Evolutionary conservation across 352 stramenopile species (phyloP), one percentile per base, ranked within the genome.

Genomic region (Halophytophthora batemanensis): DNA sequence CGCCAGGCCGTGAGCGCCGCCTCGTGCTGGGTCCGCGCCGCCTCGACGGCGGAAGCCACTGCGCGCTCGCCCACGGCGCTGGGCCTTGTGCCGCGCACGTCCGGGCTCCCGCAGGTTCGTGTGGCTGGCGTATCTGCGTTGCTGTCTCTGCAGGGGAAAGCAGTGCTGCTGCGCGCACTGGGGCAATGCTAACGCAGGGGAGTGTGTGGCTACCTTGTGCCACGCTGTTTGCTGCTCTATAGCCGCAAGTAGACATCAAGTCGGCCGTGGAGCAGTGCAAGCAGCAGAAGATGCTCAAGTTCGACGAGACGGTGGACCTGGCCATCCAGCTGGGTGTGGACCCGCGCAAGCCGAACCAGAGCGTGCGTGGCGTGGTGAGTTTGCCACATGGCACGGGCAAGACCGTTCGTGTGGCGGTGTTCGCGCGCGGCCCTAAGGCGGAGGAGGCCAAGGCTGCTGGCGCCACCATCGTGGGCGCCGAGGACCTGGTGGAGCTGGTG

Each of bases 361-460:
- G 80, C 44, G 83, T 95, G 51, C 82, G 85, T 29, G 82, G 85
- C 15, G 80, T 93, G 43, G 85, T 95, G 55, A 92, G 63, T 45
- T 68, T 96, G 37, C 89, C 89, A 0, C 83, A 95, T 56, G 82
- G 84, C 38, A 96, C 83, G 50, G 87, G 89, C 52, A 96, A 96
- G 65, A 69, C 71, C 18, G 80, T 96, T 44, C 75, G 80, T 37
- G 87, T 98, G 31, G 89, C 89, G 0, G 91, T 98, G 35, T 98
- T 98, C 58, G 88, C 88, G 38, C 82, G 87, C 39, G 90, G 87
- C 45, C 68, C 73, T 14, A 95, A 94, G 66, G 89, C 84, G 17
- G 89, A 96, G 53, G 87, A 96, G 48, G 91, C 91, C 41, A 93
- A 82, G 61, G 86, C 75, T 39, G 91, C 91, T 23, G 91, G 91